phyloP scores from a whole-genome alignment of 805 yeast species.

The Metschnikowia peoriensis region DNA sequence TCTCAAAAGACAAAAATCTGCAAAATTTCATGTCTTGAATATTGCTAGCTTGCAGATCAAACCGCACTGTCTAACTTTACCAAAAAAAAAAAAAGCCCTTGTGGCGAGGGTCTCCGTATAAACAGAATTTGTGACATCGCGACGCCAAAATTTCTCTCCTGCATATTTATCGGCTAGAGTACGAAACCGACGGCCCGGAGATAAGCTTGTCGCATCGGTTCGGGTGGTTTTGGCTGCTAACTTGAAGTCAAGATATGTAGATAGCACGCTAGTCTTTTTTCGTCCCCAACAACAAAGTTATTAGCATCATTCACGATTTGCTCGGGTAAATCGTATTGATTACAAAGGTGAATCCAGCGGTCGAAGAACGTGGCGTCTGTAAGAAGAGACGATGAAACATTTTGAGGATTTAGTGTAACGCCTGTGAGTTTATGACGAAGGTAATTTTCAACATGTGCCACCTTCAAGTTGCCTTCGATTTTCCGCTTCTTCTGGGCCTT shows the following conservation, averaged over 20 bases:
- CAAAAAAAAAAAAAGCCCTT: no score
- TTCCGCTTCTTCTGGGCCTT: conserved; percentile 21
- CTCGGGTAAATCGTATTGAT: conserved; percentile 19
- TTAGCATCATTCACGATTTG: conserved; percentile 25
- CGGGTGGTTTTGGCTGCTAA: neutral
- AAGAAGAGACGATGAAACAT: neutral
- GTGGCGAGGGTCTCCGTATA: neutral
- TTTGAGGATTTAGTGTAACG: neutral
- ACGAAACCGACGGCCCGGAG: neutral
- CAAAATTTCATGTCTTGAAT: no score
- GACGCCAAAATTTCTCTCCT: neutral
- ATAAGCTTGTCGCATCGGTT: neutral
- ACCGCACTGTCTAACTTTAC: no score
- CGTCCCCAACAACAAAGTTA: conserved; percentile 42
- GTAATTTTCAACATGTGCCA: conserved; percentile 24
- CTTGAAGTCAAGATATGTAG: conserved; percentile 2
- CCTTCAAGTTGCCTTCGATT: conserved; percentile 29
- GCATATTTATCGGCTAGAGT: neutral
- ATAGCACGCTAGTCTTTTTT: conserved; percentile 34
- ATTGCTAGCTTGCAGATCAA: no score
- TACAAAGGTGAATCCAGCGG: conserved; percentile 32
- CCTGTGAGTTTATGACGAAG: conserved; percentile 5
- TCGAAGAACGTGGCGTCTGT: conserved; percentile 15
- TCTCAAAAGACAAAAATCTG: no score
- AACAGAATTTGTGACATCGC: neutral